Base-by-base conservation (phyloP, 2,329 filamentous ascomycete species). In the Drechslerella stenobrocha region DNA sequence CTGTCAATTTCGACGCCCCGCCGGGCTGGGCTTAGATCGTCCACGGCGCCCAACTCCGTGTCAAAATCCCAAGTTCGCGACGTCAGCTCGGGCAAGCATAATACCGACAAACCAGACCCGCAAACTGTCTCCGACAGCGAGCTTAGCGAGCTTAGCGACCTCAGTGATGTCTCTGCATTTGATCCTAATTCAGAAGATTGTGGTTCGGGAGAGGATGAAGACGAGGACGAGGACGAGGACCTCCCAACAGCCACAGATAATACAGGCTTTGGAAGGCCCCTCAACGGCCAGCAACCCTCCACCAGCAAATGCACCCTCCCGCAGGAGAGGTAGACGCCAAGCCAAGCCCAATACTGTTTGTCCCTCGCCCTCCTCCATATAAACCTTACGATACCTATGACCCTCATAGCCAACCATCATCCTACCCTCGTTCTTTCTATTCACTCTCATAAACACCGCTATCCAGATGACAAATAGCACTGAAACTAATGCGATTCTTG, bases 381-480 rank as follows among this genome's bases (percentile, higher is more conserved):
- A 20, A 8, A n/a, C 8, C 37, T 5, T n/a, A n/a, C n/a, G n/a
- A n/a, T 18, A 18, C 37, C 3, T 37, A 6, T 37, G 28, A 40
- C 45, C 50, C 13, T 50, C 11, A 30, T 30, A 5, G 28, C 42
- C 22, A 46, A 51, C 13, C 45, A 46, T 26, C 42, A 45, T 2
- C 44, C 44, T 13, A 46, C 47, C 13, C 23, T n/a, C 46, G 48
- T 55, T 22, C 50, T 23, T 30, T 63, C 6, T 46, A 13, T 70
- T n/a, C n/a, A n/a, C n/a, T n/a, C n/a, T 70, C n/a, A 61, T 40
- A 35, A 34, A 18, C 70, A 73, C 2, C 57, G 53, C 5, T 70
- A 66, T 3, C 77, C 77, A 32, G 22, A 34, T 74, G 50, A 35
- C 48, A 55, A 15, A 30, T 28, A 22, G 73, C 74, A 52, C 73